Evolutionary conservation across 176 grass and related monocot species (phyloP).

Genomic region (Echinochloa phyllopogon): DNA sequence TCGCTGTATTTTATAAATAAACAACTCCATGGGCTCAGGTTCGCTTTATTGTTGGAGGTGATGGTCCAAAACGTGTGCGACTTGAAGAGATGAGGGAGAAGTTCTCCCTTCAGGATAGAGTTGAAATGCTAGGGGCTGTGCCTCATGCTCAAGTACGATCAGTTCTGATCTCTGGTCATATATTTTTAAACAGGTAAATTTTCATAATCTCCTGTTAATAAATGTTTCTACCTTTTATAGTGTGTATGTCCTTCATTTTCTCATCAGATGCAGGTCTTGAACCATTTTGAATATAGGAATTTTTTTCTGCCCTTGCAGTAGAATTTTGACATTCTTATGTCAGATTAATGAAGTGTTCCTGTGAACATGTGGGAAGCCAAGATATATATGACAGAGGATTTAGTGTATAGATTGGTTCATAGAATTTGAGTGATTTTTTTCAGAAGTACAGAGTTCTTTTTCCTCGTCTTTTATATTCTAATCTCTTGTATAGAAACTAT

Average conservation of each 20-base stretch:
- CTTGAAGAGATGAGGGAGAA: constrained; percentile 98
- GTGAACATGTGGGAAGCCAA: background rate
- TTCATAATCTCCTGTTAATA: background rate
- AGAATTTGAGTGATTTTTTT: too few species aligned
- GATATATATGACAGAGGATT: background rate
- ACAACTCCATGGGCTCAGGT: constrained; percentile 50
- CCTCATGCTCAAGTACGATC: constrained; percentile 94
- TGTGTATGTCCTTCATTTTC: background rate
- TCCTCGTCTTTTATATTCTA: background rate
- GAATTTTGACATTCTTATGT: constrained; percentile 7
- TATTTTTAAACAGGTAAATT: constrained; percentile 91
- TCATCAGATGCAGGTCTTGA: background rate
- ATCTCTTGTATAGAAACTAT: constrained; percentile 11
- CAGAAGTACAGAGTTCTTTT: background rate
- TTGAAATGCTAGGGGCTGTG: constrained; percentile 96
- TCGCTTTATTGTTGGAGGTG: constrained; percentile 92
- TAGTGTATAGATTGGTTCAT: background rate
- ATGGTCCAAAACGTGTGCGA: constrained; percentile 93
- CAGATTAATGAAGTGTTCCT: constrained; percentile 8
- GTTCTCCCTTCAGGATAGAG: constrained; percentile 95
- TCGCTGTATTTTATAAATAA: background rate
- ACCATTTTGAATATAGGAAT: background rate
- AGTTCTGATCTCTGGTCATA: constrained; percentile 94
- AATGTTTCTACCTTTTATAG: background rate
- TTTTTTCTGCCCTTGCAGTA: background rate